phyloP scores from a whole-genome alignment of 305 asterid genomes.

The Fraxinus greggii region DNA sequence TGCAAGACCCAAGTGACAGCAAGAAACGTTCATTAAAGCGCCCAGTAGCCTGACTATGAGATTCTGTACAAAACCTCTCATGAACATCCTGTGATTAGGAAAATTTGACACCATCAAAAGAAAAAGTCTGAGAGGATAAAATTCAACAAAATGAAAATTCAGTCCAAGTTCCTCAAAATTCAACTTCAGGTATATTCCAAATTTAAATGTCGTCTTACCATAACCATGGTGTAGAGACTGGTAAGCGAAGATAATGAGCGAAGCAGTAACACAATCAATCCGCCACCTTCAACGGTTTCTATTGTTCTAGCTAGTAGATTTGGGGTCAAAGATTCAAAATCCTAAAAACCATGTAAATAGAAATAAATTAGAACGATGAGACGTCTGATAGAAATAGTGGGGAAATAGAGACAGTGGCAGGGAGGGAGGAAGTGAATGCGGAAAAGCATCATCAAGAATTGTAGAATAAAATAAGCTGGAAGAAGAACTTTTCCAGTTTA shows the following conservation, averaged over 20 bases:
- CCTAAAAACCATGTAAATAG: slow-evolving; percentile 39
- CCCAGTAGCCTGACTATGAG: slow-evolving; percentile 70
- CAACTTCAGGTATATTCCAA: background rate
- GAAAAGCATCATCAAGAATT: background rate
- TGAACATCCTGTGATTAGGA: slow-evolving; percentile 80
- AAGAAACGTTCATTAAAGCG: slow-evolving; percentile 94
- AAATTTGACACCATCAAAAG: slow-evolving; percentile 24
- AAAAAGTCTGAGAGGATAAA: background rate
- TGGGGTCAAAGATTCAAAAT: slow-evolving; percentile 95
- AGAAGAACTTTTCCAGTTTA: slow-evolving; percentile 20
- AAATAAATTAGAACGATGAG: slow-evolving; percentile 10
- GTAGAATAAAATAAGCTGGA: background rate
- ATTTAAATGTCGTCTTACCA: slow-evolving; percentile 49
- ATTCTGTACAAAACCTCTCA: slow-evolving; percentile 87
- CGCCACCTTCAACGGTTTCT: slow-evolving; percentile 99
- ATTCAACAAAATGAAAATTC: background rate
- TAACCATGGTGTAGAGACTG: slow-evolving; percentile 85
- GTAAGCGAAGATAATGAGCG: slow-evolving; percentile 85
- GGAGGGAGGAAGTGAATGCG: background rate
- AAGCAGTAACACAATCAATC: slow-evolving; percentile 80
- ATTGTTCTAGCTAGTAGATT: slow-evolving; percentile 93
- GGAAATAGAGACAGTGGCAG: background rate
- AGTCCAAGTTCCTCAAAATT: background rate
- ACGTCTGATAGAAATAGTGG: background rate
- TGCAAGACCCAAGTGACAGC: slow-evolving; percentile 88